phyloP scores from a whole-genome alignment of 1,139 yeast species.

The Protomyces pachydermus region DNA sequence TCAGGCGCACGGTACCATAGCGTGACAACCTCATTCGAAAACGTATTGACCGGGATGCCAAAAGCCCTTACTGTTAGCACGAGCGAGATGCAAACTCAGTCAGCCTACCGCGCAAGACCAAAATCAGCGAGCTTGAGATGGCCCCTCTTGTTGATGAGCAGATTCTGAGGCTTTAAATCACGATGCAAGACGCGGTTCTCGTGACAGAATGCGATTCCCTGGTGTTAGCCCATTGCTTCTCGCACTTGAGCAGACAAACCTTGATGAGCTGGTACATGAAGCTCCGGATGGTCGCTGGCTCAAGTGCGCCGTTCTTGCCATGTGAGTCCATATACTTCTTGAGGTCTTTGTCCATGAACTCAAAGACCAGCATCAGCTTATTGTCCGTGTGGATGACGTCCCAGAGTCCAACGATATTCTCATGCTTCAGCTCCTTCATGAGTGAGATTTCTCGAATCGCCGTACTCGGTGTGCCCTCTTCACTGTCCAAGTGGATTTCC shows the following conservation, averaged over 20 bases:
- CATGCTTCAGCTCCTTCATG: conserved; percentile 93
- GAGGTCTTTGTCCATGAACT: conserved; percentile 82
- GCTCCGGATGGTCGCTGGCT: conserved; percentile 71
- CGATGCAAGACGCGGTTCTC: conserved; percentile 92
- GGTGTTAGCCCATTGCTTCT: not conserved
- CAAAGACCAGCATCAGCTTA: conserved; percentile 82
- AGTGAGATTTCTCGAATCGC: conserved; percentile 94
- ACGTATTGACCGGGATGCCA: conserved; percentile 96
- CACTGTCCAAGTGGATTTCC: conserved; percentile 84
- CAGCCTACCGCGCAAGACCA: conserved; percentile 67
- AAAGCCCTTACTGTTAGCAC: conserved; percentile 51
- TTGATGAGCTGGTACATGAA: conserved; percentile 88
- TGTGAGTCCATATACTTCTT: conserved; percentile 89
- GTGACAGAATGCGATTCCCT: conserved; percentile 88
- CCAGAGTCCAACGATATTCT: conserved; percentile 84
- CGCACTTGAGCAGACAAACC: not conserved
- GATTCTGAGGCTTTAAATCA: conserved; percentile 91
- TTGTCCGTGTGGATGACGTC: conserved; percentile 97
- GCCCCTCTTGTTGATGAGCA: conserved; percentile 80
- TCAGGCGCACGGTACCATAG: conserved; percentile 99
- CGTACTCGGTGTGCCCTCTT: conserved; percentile 95
- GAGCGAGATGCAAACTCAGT: conserved; percentile 45
- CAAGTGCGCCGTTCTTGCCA: conserved; percentile 75
- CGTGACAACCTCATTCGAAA: conserved; percentile 95
- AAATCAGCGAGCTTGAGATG: conserved; percentile 94